Base-by-base conservation (phyloP, 1,284 basidiomycete genomes). In the Fomitopsis palustris region DNA sequence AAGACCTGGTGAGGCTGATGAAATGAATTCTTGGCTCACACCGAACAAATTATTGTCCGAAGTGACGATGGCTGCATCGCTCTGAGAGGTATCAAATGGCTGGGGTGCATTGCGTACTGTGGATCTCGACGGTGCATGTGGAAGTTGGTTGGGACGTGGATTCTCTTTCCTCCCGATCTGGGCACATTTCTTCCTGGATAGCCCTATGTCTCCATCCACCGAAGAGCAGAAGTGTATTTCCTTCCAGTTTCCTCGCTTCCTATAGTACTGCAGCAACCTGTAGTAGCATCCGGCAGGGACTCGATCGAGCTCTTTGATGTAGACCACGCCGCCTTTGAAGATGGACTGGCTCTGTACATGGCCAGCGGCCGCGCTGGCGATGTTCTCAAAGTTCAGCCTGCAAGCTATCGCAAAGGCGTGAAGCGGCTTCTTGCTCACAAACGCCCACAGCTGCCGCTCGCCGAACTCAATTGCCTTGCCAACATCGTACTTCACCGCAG, bases 401-500 rank as follows among this genome's bases (percentile, higher is more conserved):
- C 47, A 51, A 8, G 47, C 47, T 23, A 51, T 51, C 14, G 47
- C 47, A 17, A 29, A 51, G 25, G 25, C 47, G 23, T 29, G 37
- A 35, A 51, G 47, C 8, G 42, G 41, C 33, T 33, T 8, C 5
- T 27, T 1, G 12, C 3, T 17, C 37, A 56, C 41, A 27, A 63
- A 43, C 54, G 35, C 33, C 6, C 41, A 38, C 17, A 64, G 43
- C n/a, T 42, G 21, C 10, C 42, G 23, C 56, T 53, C 60, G 54
- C 55, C 54, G 19, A 64, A 38, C 14, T 37, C 27, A 2, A 29
- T 45, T 25, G 60, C 62, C 31, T 63, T 58, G 14, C 58, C 56
- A 59, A 69, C 64, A 25, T 66, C 61, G 53, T 69, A 69, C 55
- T 68, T 67, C 23, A 59, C 52, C 49, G 67, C 63, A 3, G 63